These are phyloP conservation scores for Phaeosphaeriaceae sp. DNA, from an alignment of 2,329 filamentous ascomycete species.

Conservation along the genomic window DNA sequence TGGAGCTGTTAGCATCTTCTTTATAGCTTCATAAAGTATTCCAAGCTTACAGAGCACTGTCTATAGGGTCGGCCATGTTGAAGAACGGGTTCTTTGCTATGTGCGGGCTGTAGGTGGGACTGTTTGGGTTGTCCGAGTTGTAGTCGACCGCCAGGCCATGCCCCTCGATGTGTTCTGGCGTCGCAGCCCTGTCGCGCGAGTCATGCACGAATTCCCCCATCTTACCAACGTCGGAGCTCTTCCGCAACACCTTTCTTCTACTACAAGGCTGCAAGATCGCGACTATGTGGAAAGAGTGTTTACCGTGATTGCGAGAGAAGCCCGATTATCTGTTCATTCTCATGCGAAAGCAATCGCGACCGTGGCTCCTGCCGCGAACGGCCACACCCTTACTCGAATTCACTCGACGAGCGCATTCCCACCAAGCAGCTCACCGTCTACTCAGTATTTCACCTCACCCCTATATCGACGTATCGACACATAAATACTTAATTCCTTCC, in stretches of 20 bases:
- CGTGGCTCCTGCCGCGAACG: background rate
- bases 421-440: background rate
- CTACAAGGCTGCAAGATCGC: background rate
- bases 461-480: background rate
- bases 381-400: background rate
- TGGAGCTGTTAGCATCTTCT: constrained; percentile 51
- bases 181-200: constrained; percentile 26
- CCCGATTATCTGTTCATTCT: no score
- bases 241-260: background rate
- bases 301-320: no score
- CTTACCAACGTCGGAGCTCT: background rate
- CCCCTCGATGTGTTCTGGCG: constrained; percentile 26
- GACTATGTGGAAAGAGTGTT: background rate
- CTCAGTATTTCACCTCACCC: background rate
- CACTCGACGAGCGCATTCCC: background rate
- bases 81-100: constrained; percentile 1
- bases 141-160: constrained; percentile 25
- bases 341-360: background rate
- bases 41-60: constrained; percentile 73
- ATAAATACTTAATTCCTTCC: background rate
- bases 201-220: constrained; percentile 20
- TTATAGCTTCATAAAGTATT: background rate
- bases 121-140: constrained; percentile 20
- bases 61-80: constrained; percentile 52
- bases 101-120: constrained; percentile 19